Conservation (phyloP, 1,284 basidiomycete genomes). For the Leccinum griseonigrum region DNA sequence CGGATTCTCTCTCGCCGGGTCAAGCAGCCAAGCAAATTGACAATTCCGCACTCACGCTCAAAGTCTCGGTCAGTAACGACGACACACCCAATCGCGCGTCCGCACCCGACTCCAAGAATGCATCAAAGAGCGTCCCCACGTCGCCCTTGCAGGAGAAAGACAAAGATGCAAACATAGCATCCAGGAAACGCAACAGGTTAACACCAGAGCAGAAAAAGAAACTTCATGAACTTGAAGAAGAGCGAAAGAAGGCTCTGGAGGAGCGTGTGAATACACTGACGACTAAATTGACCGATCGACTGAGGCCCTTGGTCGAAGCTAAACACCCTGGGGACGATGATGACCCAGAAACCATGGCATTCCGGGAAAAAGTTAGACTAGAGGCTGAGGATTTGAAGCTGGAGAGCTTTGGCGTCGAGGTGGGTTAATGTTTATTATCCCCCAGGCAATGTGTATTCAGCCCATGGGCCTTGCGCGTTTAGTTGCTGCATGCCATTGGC, state of each 20-base stretch:
- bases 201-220: constrained; percentile 85
- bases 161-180: constrained; percentile 21
- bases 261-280: constrained; percentile 72
- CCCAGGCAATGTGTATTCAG: constrained; percentile 3
- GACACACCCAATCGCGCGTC: constrained; percentile 16
- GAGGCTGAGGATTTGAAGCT: constrained; percentile 98
- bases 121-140: constrained; percentile 26
- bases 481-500: constrained; percentile 85
- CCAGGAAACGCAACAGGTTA: constrained; percentile 58
- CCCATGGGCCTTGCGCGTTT: neutral
- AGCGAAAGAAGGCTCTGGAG: constrained; percentile 78
- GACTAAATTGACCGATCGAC: constrained; percentile 76
- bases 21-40: constrained; percentile 9
- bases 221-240: constrained; percentile 75
- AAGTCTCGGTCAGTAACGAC: constrained; percentile 20
- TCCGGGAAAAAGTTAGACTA: constrained; percentile 73
- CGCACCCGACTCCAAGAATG: constrained; percentile 19
- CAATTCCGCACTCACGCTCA: constrained; percentile 18
- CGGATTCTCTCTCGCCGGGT: constrained; percentile 14
- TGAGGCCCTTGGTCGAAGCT: constrained; percentile 88
- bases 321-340: constrained; percentile 83
- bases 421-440: constrained; percentile 34
- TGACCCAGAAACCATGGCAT: constrained; percentile 80
- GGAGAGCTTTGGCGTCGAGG: constrained; percentile 98
- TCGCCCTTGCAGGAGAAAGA: constrained; percentile 34